Evolutionary conservation across 768 basidiomycete species (phyloP), one percentile per base, ranked within the genome.

Genomic region (Phanerochaete carnosa): DNA sequence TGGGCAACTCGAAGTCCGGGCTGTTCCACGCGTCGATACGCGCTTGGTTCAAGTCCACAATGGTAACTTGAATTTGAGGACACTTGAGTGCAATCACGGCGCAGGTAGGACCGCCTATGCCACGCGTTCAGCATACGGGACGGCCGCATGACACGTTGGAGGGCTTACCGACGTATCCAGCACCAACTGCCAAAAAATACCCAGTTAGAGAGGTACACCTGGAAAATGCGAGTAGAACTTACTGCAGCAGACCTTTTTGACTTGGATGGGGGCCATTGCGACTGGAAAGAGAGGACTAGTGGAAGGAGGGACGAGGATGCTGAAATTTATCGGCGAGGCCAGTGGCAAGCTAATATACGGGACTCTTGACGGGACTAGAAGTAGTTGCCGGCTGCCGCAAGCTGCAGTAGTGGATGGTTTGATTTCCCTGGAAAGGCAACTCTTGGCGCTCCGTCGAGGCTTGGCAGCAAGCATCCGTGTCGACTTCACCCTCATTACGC

Each of bases 21-120:
- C 85, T 88, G 78, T 99, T 99, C 97, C 97, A 99, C 19, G 95
- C 96, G 72, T 94, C 92, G 75, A 99, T 86, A 62, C 97, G 90
- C 61, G 88, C 80, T 72, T 95, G 81, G 83, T 98, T 98, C 67
- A 99, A 83, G 76, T 99, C 97, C 69, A 98, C 97, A 69, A 99
- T 99, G 69, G 95, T 99, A 71, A 99, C 96, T 46, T 78, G 78
- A 76, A 98, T 92, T 71, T 95, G 83, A 52, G 95, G 93, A 73
- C 94, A 96, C 75, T 93, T 95, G 66, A 92, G 80, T 22, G 94
- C 94, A 67, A 97, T 93, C 70, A 97, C 94, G 50, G 95, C 91
- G 72, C 94, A 96, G 46, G 95, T 98, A 26, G 95, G 95, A 33
- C 95, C 95, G 71, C 94, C 94, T 95, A 65, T 13, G 25, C 22